phyloP scores from a whole-genome alignment of 2,329 filamentous ascomycete genomes.

The Colletotrichum cordylinicola region DNA sequence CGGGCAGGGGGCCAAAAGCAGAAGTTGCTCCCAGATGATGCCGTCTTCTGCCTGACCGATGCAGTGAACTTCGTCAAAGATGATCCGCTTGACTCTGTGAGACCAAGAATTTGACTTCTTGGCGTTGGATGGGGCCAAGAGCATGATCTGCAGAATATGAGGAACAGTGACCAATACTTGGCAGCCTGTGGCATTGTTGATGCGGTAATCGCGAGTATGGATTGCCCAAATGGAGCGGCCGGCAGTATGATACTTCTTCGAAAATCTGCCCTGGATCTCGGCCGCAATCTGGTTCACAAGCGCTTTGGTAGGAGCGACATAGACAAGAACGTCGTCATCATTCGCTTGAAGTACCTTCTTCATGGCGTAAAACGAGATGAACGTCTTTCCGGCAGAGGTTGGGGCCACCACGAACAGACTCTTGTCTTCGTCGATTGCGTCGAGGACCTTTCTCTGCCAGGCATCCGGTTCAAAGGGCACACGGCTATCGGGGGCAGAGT shows the following conservation, averaged over 20 bases:
- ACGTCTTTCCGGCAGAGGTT: slow-evolving; percentile 82
- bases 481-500: slow-evolving; percentile 69
- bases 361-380: slow-evolving; percentile 87
- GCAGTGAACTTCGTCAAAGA: slow-evolving; percentile 84
- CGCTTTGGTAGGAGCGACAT: slow-evolving; percentile 83
- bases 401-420: slow-evolving; percentile 79
- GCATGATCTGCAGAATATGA: slow-evolving; percentile 80
- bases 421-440: slow-evolving; percentile 72
- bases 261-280: slow-evolving; percentile 77
- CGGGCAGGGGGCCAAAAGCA: slow-evolving; percentile 76
- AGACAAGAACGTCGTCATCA: slow-evolving; percentile 75
- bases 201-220: slow-evolving; percentile 75
- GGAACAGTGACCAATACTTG: slow-evolving; percentile 81
- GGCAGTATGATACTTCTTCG: slow-evolving; percentile 65
- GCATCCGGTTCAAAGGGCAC: slow-evolving; percentile 76
- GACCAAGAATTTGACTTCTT: slow-evolving; percentile 63
- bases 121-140: slow-evolving; percentile 70
- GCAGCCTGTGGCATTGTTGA: slow-evolving; percentile 76
- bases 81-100: slow-evolving; percentile 72
- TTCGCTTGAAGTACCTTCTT: slow-evolving; percentile 72
- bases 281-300: slow-evolving; percentile 85
- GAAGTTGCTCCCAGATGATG: slow-evolving; percentile 72
- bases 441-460: slow-evolving; percentile 78
- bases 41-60: slow-evolving; percentile 76
- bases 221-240: slow-evolving; percentile 80